Evolutionary conservation across 1,284 basidiomycete genomes (phyloP).

Genomic region (Volvariella volvacea): DNA sequence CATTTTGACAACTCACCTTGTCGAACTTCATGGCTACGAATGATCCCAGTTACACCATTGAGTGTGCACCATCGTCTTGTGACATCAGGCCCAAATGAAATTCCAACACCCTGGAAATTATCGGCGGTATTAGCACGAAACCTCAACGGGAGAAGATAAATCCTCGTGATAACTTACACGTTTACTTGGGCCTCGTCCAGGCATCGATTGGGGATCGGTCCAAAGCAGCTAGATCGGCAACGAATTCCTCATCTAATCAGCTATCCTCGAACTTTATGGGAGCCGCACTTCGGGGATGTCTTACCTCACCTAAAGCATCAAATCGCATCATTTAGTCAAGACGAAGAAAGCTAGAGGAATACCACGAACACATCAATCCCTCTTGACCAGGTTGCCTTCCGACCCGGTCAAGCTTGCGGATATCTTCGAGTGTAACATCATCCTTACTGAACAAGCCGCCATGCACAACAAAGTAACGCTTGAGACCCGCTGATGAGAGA

Average conservation of each 20-base stretch:
- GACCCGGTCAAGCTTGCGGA: constrained; percentile 82
- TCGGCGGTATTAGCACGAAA: constrained; percentile 2
- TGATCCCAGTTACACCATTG: constrained; percentile 84
- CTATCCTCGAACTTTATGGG: constrained; percentile 2
- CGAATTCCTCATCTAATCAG: constrained; percentile 12
- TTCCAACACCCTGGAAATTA: constrained; percentile 80
- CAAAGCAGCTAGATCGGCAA: constrained; percentile 51
- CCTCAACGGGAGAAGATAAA: constrained; percentile 3
- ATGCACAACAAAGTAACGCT: constrained; percentile 95
- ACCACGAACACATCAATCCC: constrained; percentile 83
- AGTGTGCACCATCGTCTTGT: constrained; percentile 84
- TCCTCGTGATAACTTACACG: constrained; percentile 44
- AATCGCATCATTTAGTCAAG: constrained; percentile 8
- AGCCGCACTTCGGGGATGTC: constrained; percentile 2
- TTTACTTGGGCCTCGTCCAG: constrained; percentile 95
- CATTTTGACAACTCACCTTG: constrained; percentile 52
- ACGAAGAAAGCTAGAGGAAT: constrained; percentile 6
- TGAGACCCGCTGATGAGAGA: constrained; percentile 76
- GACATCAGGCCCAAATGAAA: constrained; percentile 94
- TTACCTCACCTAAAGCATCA: constrained; percentile 48
- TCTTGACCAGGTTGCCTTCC: constrained; percentile 91
- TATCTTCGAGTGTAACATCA: constrained; percentile 87
- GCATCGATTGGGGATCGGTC: constrained; percentile 91
- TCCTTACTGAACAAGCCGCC: constrained; percentile 96
- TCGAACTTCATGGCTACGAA: constrained; percentile 96